Percentiles rank a stretch among this genome's conserved stretches.
Conservation (phyloP, 2,329 filamentous ascomycete species). For the Nemania sp. region DNA sequence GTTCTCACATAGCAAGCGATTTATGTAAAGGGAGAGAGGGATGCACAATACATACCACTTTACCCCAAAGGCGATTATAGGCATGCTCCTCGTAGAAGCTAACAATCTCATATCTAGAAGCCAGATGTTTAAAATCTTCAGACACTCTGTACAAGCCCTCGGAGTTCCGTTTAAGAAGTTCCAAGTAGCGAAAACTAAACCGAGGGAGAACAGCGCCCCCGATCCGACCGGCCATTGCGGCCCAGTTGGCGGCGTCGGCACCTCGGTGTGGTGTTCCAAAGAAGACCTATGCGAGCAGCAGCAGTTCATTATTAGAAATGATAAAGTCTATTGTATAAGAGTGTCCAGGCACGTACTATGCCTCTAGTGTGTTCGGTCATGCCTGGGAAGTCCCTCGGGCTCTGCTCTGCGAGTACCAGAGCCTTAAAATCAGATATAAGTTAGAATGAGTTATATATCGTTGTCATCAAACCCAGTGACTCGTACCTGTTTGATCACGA, state of each 20-base stretch:
- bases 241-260: neutral
- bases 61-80: neutral
- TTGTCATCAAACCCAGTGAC: neutral
- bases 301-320: neutral
- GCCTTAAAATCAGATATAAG: neutral
- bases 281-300: neutral
- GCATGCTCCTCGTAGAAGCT: constrained; percentile 11
- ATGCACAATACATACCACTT: constrained; percentile 1
- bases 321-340: neutral
- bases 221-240: neutral
- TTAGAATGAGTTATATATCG: neutral
- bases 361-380: constrained; percentile 1
- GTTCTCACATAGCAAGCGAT: too few relatives aligned
- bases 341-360: constrained; percentile 1
- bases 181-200: neutral
- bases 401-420: neutral
- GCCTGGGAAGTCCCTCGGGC: neutral
- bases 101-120: constrained; percentile 2
- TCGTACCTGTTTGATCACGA: constrained; percentile 11
- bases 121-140: neutral
- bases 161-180: neutral
- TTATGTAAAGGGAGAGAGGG: neutral
- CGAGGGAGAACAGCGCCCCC: neutral
- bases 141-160: constrained; percentile 1
- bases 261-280: constrained; percentile 13